Conservation (phyloP, 441 rosid genomes). For the Omphalea diandra region DNA sequence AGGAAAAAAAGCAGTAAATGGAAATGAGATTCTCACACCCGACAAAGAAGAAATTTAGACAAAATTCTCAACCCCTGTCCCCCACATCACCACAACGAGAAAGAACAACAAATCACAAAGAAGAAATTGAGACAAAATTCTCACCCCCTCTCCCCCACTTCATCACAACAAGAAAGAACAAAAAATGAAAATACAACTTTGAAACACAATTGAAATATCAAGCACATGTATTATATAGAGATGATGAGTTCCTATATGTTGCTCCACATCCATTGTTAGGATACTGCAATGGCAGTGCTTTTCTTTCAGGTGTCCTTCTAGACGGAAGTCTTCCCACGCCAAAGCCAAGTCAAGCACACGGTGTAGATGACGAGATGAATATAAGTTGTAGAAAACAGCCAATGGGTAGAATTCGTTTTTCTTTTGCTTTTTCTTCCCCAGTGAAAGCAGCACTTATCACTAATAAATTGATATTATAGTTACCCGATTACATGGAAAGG, state of each 20-base stretch:
- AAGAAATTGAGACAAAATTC: neutral
- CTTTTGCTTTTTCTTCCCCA: too few species aligned
- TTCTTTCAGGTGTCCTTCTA: neutral
- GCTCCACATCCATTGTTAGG: neutral
- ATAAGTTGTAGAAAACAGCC: too few species aligned
- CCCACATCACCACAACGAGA: too few species aligned
- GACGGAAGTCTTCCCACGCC: neutral
- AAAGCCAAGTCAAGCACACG: neutral
- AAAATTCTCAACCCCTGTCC: neutral
- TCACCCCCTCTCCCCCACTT: too few species aligned
- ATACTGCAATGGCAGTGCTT: neutral
- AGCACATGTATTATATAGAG: too few species aligned
- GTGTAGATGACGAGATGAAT: too few species aligned
- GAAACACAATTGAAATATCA: too few species aligned
- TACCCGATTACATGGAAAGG: too few species aligned
- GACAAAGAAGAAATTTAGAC: neutral
- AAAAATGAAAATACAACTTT: neutral
- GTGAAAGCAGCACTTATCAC: too few species aligned
- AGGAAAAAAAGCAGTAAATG: neutral
- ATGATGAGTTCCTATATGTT: neutral
- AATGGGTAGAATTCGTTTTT: too few species aligned
- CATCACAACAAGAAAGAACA: neutral
- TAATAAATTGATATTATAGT: too few species aligned
- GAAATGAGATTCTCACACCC: neutral
- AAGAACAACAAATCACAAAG: too few species aligned